Evolutionary conservation across 2,329 filamentous ascomycete genomes (phyloP).

Genomic region (Aspergillus hiratsukae): DNA sequence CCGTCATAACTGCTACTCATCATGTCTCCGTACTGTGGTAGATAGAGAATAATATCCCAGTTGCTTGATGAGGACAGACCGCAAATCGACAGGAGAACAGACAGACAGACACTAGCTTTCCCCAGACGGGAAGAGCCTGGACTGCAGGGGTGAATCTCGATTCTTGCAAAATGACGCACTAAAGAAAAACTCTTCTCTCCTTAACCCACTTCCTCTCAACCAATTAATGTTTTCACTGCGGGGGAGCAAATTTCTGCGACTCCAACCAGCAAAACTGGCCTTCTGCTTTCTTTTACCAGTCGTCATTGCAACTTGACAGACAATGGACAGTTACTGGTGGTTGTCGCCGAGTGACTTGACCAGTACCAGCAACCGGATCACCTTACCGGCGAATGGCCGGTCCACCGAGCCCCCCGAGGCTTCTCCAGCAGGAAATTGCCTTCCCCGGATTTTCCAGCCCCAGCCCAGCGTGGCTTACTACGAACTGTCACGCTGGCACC

Average conservation of each 20-base stretch:
- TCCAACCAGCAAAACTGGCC: background rate
- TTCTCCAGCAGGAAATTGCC: background rate
- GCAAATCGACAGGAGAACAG: background rate
- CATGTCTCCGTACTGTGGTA: too few relatives aligned
- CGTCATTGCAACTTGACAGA: too few relatives aligned
- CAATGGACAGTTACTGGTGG: background rate
- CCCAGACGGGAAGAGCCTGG: conserved; percentile 14
- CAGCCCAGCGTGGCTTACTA: background rate
- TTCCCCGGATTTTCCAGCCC: background rate
- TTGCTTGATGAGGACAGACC: too few relatives aligned
- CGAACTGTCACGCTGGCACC: background rate
- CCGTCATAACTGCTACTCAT: too few relatives aligned
- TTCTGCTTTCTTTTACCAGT: background rate
- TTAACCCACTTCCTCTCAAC: background rate
- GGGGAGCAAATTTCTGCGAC: background rate
- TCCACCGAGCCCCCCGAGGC: too few relatives aligned
- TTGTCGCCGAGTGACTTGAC: background rate
- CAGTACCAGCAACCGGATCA: background rate
- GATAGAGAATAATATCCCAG: too few relatives aligned
- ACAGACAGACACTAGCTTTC: conserved; percentile 6
- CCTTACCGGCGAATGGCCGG: background rate
- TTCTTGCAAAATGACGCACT: background rate
- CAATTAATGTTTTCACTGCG: background rate
- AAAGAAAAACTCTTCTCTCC: background rate
- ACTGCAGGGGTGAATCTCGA: background rate